A percentile compares a stretch with the other conserved stretches of the same genome.
These are phyloP conservation scores for Bipolaris bicolor DNA, from an alignment of 2,329 filamentous ascomycete species.

Conservation along the genomic window DNA sequence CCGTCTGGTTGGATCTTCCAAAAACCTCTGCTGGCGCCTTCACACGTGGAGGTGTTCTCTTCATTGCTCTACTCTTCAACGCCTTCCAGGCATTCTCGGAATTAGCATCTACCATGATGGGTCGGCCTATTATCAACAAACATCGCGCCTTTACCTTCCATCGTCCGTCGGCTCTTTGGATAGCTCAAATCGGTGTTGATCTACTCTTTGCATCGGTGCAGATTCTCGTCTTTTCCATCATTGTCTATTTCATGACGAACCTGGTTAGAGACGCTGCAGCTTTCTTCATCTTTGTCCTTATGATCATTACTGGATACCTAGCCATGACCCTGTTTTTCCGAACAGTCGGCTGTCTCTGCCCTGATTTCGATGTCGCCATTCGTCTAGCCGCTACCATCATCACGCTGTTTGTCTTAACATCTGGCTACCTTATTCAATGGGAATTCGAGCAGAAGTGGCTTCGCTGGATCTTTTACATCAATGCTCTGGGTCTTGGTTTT, in stretches of 20 bases:
- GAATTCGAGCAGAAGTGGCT: constrained; percentile 78
- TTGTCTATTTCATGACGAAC: constrained; percentile 59
- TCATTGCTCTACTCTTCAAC: constrained; percentile 81
- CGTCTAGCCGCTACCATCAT: constrained; percentile 80
- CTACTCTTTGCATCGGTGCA: constrained; percentile 72
- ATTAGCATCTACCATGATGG: constrained; percentile 75
- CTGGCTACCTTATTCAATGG: constrained; percentile 84
- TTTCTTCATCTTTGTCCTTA: constrained; percentile 57
- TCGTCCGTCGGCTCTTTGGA: constrained; percentile 80
- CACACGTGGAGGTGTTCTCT: constrained; percentile 80
- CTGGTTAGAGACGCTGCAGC: constrained; percentile 53
- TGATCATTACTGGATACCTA: constrained; percentile 52
- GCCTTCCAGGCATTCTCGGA: constrained; percentile 87
- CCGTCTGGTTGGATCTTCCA: constrained; percentile 75
- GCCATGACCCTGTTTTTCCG: constrained; percentile 56
- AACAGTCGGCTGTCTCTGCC: constrained; percentile 68
- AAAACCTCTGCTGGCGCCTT: constrained; percentile 72
- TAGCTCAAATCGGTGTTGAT: constrained; percentile 82
- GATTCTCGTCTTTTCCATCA: constrained; percentile 61
- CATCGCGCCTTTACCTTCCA: constrained; percentile 85
- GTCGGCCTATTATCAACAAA: constrained; percentile 79
- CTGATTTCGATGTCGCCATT: constrained; percentile 84
- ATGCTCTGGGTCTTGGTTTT: constrained; percentile 79
- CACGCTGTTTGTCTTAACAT: constrained; percentile 80
- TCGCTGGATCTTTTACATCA: constrained; percentile 81